Conservation (phyloP, 371 early-diverging fungal species). For the Mucor mucedo region DNA sequence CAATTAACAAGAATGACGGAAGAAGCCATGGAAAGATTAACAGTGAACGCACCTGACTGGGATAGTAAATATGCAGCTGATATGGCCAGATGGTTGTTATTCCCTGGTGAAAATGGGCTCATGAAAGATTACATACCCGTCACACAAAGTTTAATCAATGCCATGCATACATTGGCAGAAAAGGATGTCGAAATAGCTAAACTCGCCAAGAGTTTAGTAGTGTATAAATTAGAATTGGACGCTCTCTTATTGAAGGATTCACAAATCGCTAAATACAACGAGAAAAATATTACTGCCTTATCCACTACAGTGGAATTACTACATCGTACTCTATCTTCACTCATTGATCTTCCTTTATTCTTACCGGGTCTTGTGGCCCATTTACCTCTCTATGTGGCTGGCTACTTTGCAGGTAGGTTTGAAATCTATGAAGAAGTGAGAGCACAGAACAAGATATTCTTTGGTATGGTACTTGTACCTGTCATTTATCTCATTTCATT, state of each 20-base stretch:
- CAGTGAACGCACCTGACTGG: conserved; percentile 61
- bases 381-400: conserved; percentile 58
- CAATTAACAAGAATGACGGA: conserved; percentile 49
- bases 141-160: conserved; percentile 58
- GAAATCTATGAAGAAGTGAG: conserved; percentile 61
- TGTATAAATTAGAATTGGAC: conserved; percentile 51
- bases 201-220: conserved; percentile 46
- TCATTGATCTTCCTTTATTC: conserved; percentile 58
- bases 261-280: conserved; percentile 57
- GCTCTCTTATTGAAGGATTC: conserved; percentile 40
- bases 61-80: conserved; percentile 55
- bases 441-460: conserved; percentile 63
- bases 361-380: conserved; percentile 59
- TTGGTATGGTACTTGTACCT: conserved; percentile 46
- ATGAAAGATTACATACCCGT: conserved; percentile 57
- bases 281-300: conserved; percentile 47
- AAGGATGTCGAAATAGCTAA: conserved; percentile 36
- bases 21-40: conserved; percentile 41
- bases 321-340: conserved; percentile 40
- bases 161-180: conserved; percentile 32
- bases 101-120: conserved; percentile 48
- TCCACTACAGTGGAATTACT: conserved; percentile 46
- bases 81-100: conserved; percentile 54
- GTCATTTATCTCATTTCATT: conserved; percentile 49
- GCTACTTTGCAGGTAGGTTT: conserved; percentile 50